Evolutionary conservation across 1,139 yeast species (phyloP), one percentile per base, ranked within the genome.

Genomic region (Pichia sp.): DNA sequence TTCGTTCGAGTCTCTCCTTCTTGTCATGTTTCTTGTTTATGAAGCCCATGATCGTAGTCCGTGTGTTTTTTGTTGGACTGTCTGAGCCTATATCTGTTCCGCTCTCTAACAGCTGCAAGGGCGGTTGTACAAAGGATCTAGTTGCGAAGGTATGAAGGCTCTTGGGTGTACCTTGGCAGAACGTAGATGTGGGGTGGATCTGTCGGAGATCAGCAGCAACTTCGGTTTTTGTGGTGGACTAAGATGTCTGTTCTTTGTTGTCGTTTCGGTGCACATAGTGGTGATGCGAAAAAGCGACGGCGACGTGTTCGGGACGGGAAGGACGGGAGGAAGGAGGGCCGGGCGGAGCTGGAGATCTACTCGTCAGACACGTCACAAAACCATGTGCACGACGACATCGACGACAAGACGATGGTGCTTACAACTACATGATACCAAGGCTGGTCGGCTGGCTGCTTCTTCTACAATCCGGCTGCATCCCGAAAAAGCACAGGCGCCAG

Each of bases 1-100:
- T 74, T 59, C 80, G 84, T 42, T 82, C 84, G 26, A 80, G 65
- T 6, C 82, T 76, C 47, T 77, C 67, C 50, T 73, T 68, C 55
- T 59, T 79, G 80, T 23, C 34, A 4, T 30, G 15, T 68, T 77
- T 82, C 67, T 85, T 74, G 58, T 76, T 75, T 63, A 80, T 78
- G 52, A 67, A 65, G 36, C 36, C 36, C 36, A 32, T 32, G 13
- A 10, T 13, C 68, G 65, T 65, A 15, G 6, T 52, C 16, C 2
- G n/a, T 32, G 48, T 23, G 36, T n/a, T 8, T n/a, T 30, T 36
- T 42, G 26, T 23, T 23, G 26, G 26, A 23, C 26, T 23, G 26
- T 23, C 26, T 23, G 26, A 23, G 26, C 26, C 26, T 23, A 23
- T 23, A 23, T 23, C 31, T n/a, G 19, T 45, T 32, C 36, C 13